Evolutionary conservation across 768 basidiomycete genomes (phyloP), one percentile per base, ranked within the genome.

Genomic region (Tylopilus felleus): DNA sequence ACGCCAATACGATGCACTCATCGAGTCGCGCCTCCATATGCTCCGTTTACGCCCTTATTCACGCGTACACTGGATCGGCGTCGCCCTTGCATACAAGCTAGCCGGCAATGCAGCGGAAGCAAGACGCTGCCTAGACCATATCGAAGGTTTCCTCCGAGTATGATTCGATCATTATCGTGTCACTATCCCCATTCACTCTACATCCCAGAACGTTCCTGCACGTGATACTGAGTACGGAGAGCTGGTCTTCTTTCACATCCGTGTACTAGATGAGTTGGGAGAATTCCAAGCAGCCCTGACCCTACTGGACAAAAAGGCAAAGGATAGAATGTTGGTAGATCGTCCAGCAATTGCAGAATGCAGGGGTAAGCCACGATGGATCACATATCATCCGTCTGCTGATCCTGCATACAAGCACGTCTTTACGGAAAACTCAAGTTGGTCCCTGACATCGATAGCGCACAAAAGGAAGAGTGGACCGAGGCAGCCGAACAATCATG

Each of bases 1-100:
- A 13, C 84, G 96, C 31, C 73, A 86, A 41, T 97, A 83, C 68
- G 85, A 90, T 39, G 76, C 75, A 6, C 80, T 95, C 25, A 82
- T 93, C 38, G 87, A 93, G 50, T 90, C 91, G 2, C 86, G 97
- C 1, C 80, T 90, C 60, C 82, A 82, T 8, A 83, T 97, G 49
- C 81, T 98, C 36, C 81, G 78, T 52, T 69, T 93, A 14, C 85
- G 94, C 14, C 94, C 96, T 0, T 84, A 85, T 51, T 73, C 89
- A 17, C 89, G 95, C 8, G 81, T 88, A 53, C 88, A 94, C 68
- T 99, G 97, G 97, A 73, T 93, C 49, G 90, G 82, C 2, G 77
- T 94, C 44, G 93, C 93, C 14, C 81, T 98, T 25, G 93, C 95
- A 4, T 86, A 92, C 69, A 88, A 93, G 64, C 78, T 98, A 16